Evolutionary conservation across 1,284 basidiomycete species (phyloP).

Genomic region (Meripilus lineatus): DNA sequence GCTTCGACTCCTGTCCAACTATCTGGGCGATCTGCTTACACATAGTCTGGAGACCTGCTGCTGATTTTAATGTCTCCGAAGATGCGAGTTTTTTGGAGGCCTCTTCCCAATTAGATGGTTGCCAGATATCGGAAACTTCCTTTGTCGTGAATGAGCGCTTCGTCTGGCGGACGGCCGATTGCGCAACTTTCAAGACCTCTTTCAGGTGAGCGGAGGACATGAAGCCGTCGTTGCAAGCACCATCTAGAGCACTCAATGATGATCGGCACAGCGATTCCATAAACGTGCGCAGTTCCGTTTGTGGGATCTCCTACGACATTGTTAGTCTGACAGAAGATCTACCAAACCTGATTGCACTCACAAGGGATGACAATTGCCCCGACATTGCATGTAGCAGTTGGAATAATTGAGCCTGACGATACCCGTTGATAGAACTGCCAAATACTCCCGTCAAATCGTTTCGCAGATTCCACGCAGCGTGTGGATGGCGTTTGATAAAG

Average conservation of each 20-base stretch:
- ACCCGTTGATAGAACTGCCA: constrained; percentile 64
- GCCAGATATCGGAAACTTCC: constrained; percentile 35
- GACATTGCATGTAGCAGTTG: constrained; percentile 68
- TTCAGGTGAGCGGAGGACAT: constrained; percentile 67
- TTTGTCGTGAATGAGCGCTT: constrained; percentile 32
- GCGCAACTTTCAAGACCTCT: constrained; percentile 72
- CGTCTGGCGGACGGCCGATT: constrained; percentile 64
- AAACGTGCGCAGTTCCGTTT: constrained; percentile 34
- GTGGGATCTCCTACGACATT: constrained; percentile 13
- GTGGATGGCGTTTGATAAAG: constrained; percentile 67
- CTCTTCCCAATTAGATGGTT: constrained; percentile 35
- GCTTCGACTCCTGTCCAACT: constrained; percentile 9
- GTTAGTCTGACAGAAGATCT: not conserved
- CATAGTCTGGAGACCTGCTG: constrained; percentile 38
- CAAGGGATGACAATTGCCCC: constrained; percentile 50
- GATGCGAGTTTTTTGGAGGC: constrained; percentile 33
- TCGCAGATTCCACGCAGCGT: constrained; percentile 65
- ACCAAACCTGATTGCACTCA: constrained; percentile 28
- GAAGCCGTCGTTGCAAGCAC: constrained; percentile 42
- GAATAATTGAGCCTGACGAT: constrained; percentile 73
- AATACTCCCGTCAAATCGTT: constrained; percentile 52
- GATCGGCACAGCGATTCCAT: constrained; percentile 46
- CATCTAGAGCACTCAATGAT: constrained; percentile 47
- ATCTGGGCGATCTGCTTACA: constrained; percentile 42
- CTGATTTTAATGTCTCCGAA: constrained; percentile 41